A percentile compares a stretch with the other conserved stretches of the same genome.
Conservation (phyloP, 1,284 basidiomycete genomes). For the Ganoderma meredithae region DNA sequence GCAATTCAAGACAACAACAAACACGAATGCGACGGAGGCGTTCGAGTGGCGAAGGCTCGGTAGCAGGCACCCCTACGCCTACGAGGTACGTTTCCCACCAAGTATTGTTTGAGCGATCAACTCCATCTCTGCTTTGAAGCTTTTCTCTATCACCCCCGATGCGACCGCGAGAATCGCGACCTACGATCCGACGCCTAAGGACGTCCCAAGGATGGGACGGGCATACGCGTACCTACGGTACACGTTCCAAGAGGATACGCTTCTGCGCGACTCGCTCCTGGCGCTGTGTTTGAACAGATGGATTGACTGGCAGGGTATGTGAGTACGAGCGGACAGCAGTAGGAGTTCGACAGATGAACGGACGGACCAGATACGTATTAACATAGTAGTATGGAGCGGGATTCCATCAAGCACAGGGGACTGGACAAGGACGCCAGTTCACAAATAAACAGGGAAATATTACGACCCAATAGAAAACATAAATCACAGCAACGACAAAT, state of each 20-base stretch:
- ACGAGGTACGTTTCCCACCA: conserved; percentile 56
- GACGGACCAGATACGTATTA: conserved; percentile 34
- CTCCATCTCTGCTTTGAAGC: conserved; percentile 14
- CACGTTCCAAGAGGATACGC: conserved; percentile 62
- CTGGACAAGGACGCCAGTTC: conserved; percentile 18
- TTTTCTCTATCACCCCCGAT: conserved; percentile 28
- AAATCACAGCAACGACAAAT: conserved; percentile 27
- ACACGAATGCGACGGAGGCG: conserved; percentile 47
- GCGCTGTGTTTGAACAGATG: conserved; percentile 77
- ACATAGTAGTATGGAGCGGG: conserved; percentile 23
- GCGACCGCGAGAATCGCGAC: conserved; percentile 56
- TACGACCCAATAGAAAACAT: conserved; percentile 24
- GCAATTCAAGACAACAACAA: conserved; percentile 60
- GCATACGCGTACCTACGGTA: conserved; percentile 69
- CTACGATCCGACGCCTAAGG: conserved; percentile 59
- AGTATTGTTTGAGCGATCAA: neutral
- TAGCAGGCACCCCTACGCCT: conserved; percentile 51
- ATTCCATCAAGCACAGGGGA: conserved; percentile 21
- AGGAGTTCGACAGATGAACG: conserved; percentile 6
- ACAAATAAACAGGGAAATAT: conserved; percentile 22
- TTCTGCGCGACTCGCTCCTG: conserved; percentile 69
- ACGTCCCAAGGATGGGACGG: conserved; percentile 59
- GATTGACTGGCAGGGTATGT: conserved; percentile 62
- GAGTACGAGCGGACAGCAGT: conserved; percentile 14
- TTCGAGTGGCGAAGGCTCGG: conserved; percentile 65